A percentile compares a stretch with the other conserved stretches of the same genome.
phyloP scores from a whole-genome alignment of 140 eudicot species.

The Anethum foeniculum region DNA sequence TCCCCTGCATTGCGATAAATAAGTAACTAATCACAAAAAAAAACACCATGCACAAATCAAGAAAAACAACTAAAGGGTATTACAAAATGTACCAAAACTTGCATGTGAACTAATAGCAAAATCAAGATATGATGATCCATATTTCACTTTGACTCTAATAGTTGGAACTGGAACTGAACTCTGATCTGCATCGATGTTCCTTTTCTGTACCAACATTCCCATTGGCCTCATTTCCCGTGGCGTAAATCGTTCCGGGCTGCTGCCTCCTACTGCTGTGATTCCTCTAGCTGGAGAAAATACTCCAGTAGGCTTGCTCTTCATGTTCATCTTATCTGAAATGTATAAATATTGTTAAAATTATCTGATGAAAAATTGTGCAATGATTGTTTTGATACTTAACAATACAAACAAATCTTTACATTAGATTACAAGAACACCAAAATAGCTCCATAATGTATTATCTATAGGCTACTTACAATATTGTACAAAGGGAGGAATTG shows the following conservation, averaged over 20 bases:
- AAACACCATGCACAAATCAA: not conserved
- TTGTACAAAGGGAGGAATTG: not conserved
- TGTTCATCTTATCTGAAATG: slow-evolving; percentile 28
- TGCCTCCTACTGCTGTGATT: slow-evolving; percentile 24
- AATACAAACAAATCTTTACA: slow-evolving; percentile 11
- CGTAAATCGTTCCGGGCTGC: slow-evolving; percentile 21
- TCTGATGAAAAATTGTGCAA: slow-evolving; percentile 11
- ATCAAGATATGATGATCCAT: slow-evolving; percentile 62
- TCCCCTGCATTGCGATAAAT: slow-evolving; percentile 46
- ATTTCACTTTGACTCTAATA: slow-evolving; percentile 69
- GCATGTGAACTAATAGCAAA: slow-evolving; percentile 67
- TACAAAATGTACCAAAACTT: slow-evolving; percentile 56
- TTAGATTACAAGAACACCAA: slow-evolving; percentile 19
- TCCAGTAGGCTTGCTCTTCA: slow-evolving; percentile 44
- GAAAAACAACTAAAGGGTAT: not conserved
- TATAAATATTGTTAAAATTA: not conserved
- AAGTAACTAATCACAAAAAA: not conserved
- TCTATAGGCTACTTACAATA: slow-evolving; percentile 2
- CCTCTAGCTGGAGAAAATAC: slow-evolving; percentile 24
- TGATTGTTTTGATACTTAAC: slow-evolving; percentile 38
- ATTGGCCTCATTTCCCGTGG: slow-evolving; percentile 76
- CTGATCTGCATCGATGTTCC: slow-evolving; percentile 62
- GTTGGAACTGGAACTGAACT: slow-evolving; percentile 36
- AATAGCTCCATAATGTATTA: slow-evolving; percentile 17
- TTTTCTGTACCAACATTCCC: slow-evolving; percentile 88